Evolutionary conservation across 1,284 basidiomycete species (phyloP).

Genomic region (Fomes fomentarius): DNA sequence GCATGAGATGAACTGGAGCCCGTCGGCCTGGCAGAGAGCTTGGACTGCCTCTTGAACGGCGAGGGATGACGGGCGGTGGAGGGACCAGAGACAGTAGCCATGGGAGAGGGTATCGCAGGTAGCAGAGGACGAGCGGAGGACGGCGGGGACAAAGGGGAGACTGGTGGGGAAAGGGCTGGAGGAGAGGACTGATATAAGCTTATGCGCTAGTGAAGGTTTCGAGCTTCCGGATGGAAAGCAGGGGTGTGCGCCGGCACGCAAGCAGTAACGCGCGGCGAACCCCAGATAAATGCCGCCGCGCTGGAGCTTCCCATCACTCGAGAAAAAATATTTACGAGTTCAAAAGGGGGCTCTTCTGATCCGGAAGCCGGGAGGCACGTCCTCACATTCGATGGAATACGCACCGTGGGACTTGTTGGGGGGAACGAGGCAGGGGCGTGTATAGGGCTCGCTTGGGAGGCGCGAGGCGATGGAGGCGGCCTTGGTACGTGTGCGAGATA

Average conservation of each 20-base stretch:
- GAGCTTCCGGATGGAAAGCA: constrained; percentile 2
- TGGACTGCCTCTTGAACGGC: constrained; percentile 31
- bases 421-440: constrained; percentile 18
- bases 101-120: constrained; percentile 22
- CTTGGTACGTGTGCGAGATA: not conserved
- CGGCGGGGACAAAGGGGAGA: constrained; percentile 20
- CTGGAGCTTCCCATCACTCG: not conserved
- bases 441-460: constrained; percentile 2
- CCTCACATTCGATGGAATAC: constrained; percentile 5
- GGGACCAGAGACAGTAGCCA: constrained; percentile 37
- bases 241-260: not conserved
- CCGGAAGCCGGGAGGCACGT: constrained; percentile 16
- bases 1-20: constrained; percentile 17
- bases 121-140: constrained; percentile 6
- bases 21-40: constrained; percentile 26
- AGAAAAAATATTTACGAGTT: constrained; percentile 9
- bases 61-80: constrained; percentile 34
- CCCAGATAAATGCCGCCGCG: not conserved
- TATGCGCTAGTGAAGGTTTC: no score
- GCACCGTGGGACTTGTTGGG: constrained; percentile 17
- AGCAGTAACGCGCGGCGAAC: no score
- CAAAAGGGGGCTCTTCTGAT: constrained; percentile 19
- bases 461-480: constrained; percentile 10
- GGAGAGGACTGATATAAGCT: constrained; percentile 23
- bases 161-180: constrained; percentile 15